Evolutionary conservation across 345 rosid species (phyloP).

Genomic region (Limnanthes douglasii): DNA sequence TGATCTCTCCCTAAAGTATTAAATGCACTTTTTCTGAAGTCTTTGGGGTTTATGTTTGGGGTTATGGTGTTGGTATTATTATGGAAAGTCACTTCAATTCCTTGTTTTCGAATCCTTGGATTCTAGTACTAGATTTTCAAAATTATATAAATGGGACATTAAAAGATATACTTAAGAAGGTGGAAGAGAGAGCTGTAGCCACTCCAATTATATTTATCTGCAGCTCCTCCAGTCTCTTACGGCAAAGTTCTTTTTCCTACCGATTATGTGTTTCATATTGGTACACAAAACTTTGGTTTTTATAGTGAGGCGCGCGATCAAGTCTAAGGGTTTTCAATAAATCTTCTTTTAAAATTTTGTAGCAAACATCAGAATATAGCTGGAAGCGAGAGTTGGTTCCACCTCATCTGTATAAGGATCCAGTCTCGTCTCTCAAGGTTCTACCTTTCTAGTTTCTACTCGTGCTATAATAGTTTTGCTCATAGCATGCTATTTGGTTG

Average conservation of each 20-base stretch:
- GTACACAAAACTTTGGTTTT: neutral
- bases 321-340: neutral
- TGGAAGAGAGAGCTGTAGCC: conserved; percentile 41
- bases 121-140: too few relatives aligned
- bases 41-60: too few relatives aligned
- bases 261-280: neutral
- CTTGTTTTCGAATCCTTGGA: too few relatives aligned
- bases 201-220: conserved; percentile 30
- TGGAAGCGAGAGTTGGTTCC: conserved; percentile 30
- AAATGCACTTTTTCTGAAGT: conserved; percentile 5
- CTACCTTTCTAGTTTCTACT: neutral
- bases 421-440: conserved; percentile 43
- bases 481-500: conserved; percentile 4
- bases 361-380: conserved; percentile 20
- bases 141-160: too few relatives aligned
- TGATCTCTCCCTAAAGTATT: conserved; percentile 15
- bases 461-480: neutral
- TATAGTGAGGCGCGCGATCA: conserved; percentile 1
- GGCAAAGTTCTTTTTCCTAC: conserved; percentile 2
- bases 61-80: too few relatives aligned
- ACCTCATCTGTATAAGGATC: conserved; percentile 33
- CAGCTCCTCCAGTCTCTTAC: conserved; percentile 21
- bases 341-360: conserved; percentile 1
- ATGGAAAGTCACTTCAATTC: too few relatives aligned
- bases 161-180: too few relatives aligned